Conservation (phyloP, 129 eudicot species). For the Tagetes erecta region DNA sequence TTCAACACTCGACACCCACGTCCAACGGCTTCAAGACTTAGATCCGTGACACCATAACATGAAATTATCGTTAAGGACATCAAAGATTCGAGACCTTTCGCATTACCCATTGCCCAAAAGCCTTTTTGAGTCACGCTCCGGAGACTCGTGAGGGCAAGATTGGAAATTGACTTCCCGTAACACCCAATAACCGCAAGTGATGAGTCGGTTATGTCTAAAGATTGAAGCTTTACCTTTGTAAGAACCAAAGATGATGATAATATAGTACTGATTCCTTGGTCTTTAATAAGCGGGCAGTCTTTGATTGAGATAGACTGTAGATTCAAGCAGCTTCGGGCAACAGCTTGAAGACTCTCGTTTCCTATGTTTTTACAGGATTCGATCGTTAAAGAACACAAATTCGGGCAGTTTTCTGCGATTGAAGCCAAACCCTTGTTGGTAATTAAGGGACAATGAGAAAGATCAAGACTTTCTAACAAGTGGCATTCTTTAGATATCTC, state of each 20-base stretch:
- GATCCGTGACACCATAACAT: conserved; percentile 69
- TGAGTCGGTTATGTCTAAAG: conserved; percentile 65
- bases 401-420: conserved; percentile 61
- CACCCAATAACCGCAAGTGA: conserved; percentile 84
- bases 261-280: conserved; percentile 70
- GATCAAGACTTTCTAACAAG: conserved; percentile 76
- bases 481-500: conserved; percentile 72
- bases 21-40: conserved; percentile 70
- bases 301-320: conserved; percentile 63
- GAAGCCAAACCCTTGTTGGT: conserved; percentile 70
- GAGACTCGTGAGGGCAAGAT: conserved; percentile 60
- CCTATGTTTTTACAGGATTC: conserved; percentile 73
- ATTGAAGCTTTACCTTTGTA: conserved; percentile 64
- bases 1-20: conserved; percentile 65
- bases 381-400: conserved; percentile 53
- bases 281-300: conserved; percentile 71
- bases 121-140: conserved; percentile 66
- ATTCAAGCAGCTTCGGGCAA: conserved; percentile 63
- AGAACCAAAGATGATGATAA: conserved; percentile 53
- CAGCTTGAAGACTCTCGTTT: conserved; percentile 63
- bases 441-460: conserved; percentile 64
- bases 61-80: conserved; percentile 52
- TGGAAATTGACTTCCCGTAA: conserved; percentile 67
- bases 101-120: conserved; percentile 95
- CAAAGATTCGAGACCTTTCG: conserved; percentile 55